Conservation (phyloP, 257 asterid species). For the Solanum chiquidenum region DNA sequence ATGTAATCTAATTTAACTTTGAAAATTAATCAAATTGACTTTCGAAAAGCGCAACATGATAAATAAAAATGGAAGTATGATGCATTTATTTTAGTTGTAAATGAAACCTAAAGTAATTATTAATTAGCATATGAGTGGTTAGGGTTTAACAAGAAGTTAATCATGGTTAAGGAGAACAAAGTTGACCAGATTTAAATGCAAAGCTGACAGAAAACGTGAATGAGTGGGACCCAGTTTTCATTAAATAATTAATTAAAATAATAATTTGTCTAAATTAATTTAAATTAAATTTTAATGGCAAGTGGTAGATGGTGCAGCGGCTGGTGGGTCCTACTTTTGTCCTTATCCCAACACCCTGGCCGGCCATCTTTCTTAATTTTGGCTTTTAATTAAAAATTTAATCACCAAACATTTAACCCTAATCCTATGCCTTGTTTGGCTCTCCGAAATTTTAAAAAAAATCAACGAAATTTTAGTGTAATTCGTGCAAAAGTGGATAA, state of each 20-base stretch:
- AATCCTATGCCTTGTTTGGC: neutral
- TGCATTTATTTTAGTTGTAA: neutral
- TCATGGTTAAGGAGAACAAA: constrained; percentile 13
- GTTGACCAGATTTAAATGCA: neutral
- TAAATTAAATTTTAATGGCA: neutral
- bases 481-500: neutral
- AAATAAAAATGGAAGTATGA: neutral
- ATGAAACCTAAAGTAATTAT: neutral
- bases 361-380: constrained; percentile 10
- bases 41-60: fast-evolving
- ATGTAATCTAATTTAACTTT: too few species aligned
- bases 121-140: neutral
- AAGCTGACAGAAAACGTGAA: neutral
- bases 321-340: constrained; percentile 19
- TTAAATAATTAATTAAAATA: neutral
- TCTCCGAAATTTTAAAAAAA: neutral
- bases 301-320: constrained; percentile 19
- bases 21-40: too few species aligned
- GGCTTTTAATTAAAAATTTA: neutral
- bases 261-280: neutral
- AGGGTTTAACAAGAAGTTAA: neutral
- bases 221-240: neutral
- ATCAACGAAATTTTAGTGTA: neutral
- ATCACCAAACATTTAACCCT: neutral
- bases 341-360: constrained; percentile 13